Base-by-base conservation (phyloP, 73 alveolate genomes). In the Effrenium voratum region DNA sequence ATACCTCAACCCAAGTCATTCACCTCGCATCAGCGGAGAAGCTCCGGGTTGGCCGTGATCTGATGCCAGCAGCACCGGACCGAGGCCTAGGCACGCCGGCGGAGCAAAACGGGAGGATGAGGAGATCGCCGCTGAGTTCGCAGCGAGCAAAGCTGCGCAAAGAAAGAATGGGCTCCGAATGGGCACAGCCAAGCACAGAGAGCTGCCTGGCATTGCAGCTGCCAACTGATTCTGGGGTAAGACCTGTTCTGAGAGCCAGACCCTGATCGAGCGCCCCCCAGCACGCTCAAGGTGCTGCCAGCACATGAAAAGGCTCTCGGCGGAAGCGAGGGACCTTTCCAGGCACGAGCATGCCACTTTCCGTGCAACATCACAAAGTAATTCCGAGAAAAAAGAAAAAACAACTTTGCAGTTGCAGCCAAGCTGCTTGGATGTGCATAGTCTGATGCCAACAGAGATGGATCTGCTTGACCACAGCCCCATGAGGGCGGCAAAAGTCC, bases 221-320 rank as follows among this genome's bases (percentile, higher is more conserved):
- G 28, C 43, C 22, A 3, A 60, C 38, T 70, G 82, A n/a, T 43
- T 70, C 82, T 28, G 28, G 26, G n/a, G 22, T 2, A 5, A n/a
- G 28, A 5, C 82, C 82, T 30, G 82, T 5, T 32, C 47, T 38
- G 76, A 41, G 81, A 32, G 30, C 32, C 38, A 15, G 94, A 63
- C 94, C 94, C 94, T 0, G 44, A 19, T 57, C 49, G 55, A 40
- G 40, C 94, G 30, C 36, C 30, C 1, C 94, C 94, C 36, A 63
- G 63, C 40, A 32, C 34, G 36, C 77, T 66, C 24, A 40, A 36
- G 43, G 77, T 16, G n/a, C 77, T 66, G 28, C 77, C 77, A 36
- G 40, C n/a, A 22, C 36, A 32, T 36, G 77, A 66, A 5, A 30
- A 66, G 77, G 77, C 77, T 30, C 77, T 66, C 43, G 40, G 32